Evolutionary conservation across 768 basidiomycete species (phyloP), one percentile per base, ranked within the genome.

Genomic region (Crucibulum laeve): DNA sequence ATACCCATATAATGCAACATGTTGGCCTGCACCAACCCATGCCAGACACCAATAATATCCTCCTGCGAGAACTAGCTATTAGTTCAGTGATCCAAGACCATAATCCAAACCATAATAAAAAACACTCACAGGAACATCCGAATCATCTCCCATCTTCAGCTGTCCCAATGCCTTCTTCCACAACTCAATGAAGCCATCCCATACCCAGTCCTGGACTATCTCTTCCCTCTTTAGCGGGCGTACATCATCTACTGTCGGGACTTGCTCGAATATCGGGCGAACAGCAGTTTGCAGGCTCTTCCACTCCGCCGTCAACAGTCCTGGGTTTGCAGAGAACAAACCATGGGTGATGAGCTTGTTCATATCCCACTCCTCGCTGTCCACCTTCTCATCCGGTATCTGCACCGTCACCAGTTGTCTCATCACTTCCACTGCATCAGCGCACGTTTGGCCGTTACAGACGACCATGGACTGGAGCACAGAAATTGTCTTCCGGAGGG

Each of bases 151-250:
- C 49, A 79, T 62, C 46, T 74, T 68, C 35, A 85, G 54, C 43
- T 59, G 60, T 21, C 61, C 57, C 47, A 75, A 40, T 18, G 74
- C 61, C 49, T 67, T 62, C 57, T 55, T 74, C 83, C 83, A 87
- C 4, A 79, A 57, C 4, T 67, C 63, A 25, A 82, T 57, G 38
- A 86, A 48, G 5, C 69, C 70, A 1, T 73, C 58, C 49, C 81
- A 77, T 10, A 80, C 67, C 65, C 74, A 79, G 4, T 69, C 67
- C 43, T 60, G 63, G 14, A 70, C 60, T 30, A 88, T 55, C 52
- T 89, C 84, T 10, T 79, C 74, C 28, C 65, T 60, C 5, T 70
- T 77, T 47, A 90, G 61, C n/a, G 71, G 59, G 17, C 79, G 68
- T 24, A 88, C 62, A 49, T 84, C 82, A 13, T 67, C 61, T 14